A percentile compares a stretch with the other conserved stretches of the same genome.
phyloP scores from a whole-genome alignment of 768 basidiomycete genomes.

The Kwoniella dendrophila region DNA sequence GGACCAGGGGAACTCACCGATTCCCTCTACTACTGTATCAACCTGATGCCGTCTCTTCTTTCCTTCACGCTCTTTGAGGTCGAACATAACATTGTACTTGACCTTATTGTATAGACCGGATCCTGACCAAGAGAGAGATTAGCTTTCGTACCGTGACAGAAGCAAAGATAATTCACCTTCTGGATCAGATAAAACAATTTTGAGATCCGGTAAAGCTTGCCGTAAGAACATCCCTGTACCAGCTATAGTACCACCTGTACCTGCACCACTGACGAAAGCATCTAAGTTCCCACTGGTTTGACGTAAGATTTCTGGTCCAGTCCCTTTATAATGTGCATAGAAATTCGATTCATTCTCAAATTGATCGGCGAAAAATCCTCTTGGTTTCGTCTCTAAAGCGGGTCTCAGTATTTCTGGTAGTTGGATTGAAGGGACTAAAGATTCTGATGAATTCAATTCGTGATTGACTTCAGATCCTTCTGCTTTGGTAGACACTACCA shows the following conservation, averaged over 20 bases:
- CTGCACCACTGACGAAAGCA: conserved; percentile 89
- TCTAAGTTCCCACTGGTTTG: conserved; percentile 81
- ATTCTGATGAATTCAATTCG: conserved; percentile 16
- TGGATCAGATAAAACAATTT: conserved; percentile 82
- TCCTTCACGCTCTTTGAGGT: conserved; percentile 88
- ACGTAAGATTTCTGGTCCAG: conserved; percentile 92
- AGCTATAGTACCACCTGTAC: conserved; percentile 94
- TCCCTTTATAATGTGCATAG: conserved; percentile 82
- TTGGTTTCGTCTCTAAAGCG: conserved; percentile 58
- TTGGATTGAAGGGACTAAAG: not conserved
- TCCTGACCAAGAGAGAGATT: conserved; percentile 51
- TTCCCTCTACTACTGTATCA: conserved; percentile 80
- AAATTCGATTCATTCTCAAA: conserved; percentile 96
- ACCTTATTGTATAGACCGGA: conserved; percentile 96
- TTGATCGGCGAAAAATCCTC: conserved; percentile 90
- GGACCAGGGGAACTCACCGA: conserved; percentile 61
- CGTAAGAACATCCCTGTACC: conserved; percentile 81
- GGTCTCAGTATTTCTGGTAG: conserved; percentile 20
- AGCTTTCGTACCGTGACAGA: not conserved
- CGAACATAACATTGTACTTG: conserved; percentile 92
- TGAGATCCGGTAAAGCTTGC: conserved; percentile 66
- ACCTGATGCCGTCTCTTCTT: conserved; percentile 73
- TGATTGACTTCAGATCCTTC: conserved; percentile 62
- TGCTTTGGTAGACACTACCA: conserved; percentile 52
- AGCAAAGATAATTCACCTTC: conserved; percentile 60